Conservation (phyloP, 169 alveolate genomes). For the Plasmodium gonderi region DNA sequence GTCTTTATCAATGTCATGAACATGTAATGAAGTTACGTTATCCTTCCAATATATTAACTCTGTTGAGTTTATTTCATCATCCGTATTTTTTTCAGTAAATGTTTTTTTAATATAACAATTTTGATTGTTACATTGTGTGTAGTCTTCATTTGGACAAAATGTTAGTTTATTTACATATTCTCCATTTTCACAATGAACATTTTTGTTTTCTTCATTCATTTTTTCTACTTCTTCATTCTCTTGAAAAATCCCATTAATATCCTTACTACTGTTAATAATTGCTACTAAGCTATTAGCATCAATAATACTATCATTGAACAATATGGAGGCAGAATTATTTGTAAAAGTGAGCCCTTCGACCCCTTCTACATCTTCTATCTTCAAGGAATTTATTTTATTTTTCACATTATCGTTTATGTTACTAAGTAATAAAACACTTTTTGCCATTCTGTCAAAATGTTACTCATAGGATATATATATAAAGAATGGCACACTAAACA, state of each 20-base stretch:
- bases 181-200: background rate
- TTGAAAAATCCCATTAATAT: constrained; percentile 44
- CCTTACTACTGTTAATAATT: background rate
- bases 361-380: constrained; percentile 29
- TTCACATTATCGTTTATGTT: constrained; percentile 15
- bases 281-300: constrained; percentile 3
- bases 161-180: background rate
- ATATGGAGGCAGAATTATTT: constrained; percentile 1
- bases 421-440: background rate
- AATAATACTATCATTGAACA: background rate
- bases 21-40: background rate
- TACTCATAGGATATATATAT: background rate
- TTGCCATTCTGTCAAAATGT: constrained; percentile 10
- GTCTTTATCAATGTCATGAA: background rate
- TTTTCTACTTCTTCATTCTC: background rate
- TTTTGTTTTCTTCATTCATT: background rate
- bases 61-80: background rate
- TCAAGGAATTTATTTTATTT: background rate
- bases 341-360: constrained; percentile 3
- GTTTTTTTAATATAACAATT: background rate
- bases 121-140: background rate
- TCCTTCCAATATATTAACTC: background rate
- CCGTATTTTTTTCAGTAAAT: background rate
- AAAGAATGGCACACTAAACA: background rate
- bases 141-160: background rate